Conservation (phyloP, 495 filamentous ascomycete species). For the Penicillium canariense region DNA sequence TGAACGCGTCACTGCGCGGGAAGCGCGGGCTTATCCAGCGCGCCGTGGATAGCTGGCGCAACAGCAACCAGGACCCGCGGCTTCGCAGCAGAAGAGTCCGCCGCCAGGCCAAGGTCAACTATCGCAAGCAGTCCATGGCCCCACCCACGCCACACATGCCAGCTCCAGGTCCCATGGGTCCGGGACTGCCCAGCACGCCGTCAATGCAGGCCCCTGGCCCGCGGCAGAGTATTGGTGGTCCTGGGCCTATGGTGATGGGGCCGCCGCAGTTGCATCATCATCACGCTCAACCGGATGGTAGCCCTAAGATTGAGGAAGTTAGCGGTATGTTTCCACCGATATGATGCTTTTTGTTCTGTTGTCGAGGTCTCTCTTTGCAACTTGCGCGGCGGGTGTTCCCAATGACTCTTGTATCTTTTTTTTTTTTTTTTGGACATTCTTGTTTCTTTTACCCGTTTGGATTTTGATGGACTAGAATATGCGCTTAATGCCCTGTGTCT, state of each 20-base stretch:
- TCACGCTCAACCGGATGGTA: constrained; percentile 72
- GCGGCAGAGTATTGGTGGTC: constrained; percentile 45
- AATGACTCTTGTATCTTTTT: constrained; percentile 22
- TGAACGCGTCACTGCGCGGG: constrained; percentile 85
- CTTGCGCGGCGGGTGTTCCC: constrained; percentile 16
- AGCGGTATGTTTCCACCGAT: constrained; percentile 91
- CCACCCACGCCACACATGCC: constrained; percentile 51
- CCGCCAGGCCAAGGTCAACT: constrained; percentile 92
- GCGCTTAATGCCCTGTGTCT: neutral
- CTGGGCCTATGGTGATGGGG: constrained; percentile 57
- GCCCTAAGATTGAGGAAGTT: constrained; percentile 78
- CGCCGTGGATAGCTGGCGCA: constrained; percentile 97
- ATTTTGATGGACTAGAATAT: constrained; percentile 11
- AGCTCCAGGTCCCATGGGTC: constrained; percentile 49
- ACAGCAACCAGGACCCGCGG: constrained; percentile 94
- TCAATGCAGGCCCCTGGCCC: constrained; percentile 46
- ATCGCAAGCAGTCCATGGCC: constrained; percentile 54
- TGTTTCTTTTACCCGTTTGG: constrained; percentile 1
- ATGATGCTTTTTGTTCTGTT: constrained; percentile 37
- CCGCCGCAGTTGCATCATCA: constrained; percentile 72
- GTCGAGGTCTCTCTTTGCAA: constrained; percentile 20
- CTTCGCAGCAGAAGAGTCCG: constrained; percentile 87
- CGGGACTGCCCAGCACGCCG: constrained; percentile 47
- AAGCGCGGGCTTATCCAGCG: constrained; percentile 95
- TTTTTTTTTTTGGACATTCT: constrained; percentile 6